phyloP scores from a whole-genome alignment of 129 eudicot genomes.

The Flaveria sonorensis region DNA sequence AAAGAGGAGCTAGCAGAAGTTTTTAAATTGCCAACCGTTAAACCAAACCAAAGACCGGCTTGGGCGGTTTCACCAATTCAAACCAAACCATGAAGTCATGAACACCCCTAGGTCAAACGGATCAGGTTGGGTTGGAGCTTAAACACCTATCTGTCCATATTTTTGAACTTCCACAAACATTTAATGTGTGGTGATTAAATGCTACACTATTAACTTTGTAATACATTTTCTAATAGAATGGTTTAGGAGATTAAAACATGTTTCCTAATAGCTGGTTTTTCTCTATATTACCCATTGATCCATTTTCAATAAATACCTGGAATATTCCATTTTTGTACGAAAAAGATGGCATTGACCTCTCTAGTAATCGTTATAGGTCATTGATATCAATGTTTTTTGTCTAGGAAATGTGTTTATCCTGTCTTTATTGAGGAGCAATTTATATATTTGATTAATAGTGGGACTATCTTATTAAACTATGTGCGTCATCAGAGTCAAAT shows the following conservation, averaged over 20 bases:
- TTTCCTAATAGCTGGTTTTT: background rate
- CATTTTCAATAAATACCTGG: background rate
- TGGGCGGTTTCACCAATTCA: background rate
- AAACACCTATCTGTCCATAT: background rate
- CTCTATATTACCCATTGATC: background rate
- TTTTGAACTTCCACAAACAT: background rate
- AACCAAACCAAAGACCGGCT: background rate
- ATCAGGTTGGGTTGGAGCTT: background rate
- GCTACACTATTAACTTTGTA: background rate
- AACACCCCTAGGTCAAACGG: background rate
- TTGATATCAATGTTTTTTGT: background rate
- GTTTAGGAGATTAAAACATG: background rate
- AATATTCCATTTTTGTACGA: background rate
- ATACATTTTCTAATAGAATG: background rate
- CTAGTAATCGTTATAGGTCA: background rate
- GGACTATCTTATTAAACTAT: background rate
- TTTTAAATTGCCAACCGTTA: background rate
- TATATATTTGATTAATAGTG: conserved; percentile 14
- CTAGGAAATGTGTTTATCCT: background rate
- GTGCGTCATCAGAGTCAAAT: background rate
- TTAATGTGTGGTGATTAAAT: background rate
- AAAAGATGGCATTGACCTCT: background rate
- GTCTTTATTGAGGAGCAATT: background rate
- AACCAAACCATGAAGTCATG: background rate
- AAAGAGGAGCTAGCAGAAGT: background rate